Percentiles rank a stretch among this genome's conserved stretches.
Evolutionary conservation across 2,329 filamentous ascomycete species (phyloP).

Genomic region (Cadophora malorum): DNA sequence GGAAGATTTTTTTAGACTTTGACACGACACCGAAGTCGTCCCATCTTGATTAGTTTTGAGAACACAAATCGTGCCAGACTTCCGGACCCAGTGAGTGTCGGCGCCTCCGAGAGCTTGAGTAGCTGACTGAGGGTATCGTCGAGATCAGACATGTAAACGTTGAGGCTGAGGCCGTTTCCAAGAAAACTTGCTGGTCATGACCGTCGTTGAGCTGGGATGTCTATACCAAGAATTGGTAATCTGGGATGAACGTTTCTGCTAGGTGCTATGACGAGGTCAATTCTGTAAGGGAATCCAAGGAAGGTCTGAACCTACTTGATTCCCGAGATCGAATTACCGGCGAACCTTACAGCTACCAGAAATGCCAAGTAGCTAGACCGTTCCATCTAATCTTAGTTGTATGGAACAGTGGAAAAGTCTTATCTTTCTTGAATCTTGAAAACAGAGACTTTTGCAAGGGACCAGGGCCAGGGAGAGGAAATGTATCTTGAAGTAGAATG

Average conservation of each 20-base stretch:
- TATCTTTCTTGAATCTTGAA: not conserved
- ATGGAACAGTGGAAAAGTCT: not conserved
- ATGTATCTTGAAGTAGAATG: not conserved
- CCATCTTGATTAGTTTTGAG: conserved; percentile 2
- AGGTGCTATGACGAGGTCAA: not conserved
- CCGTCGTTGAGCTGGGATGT: not conserved
- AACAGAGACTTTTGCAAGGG: not conserved
- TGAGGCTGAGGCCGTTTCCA: conserved; percentile 1
- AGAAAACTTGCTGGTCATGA: not conserved
- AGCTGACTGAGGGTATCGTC: not conserved
- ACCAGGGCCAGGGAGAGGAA: not conserved
- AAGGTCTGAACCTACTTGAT: not conserved
- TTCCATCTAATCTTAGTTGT: conserved; percentile 9
- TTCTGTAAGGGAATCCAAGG: not conserved
- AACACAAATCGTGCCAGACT: not conserved
- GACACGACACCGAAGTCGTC: not conserved
- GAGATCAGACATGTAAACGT: not conserved
- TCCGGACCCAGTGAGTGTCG: not conserved
- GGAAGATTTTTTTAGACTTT: conserved; percentile 4
- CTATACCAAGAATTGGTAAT: not conserved
- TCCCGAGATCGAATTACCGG: conserved; percentile 3
- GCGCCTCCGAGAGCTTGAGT: not conserved
- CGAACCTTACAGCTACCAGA: not conserved
- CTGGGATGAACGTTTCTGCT: conserved; percentile 4
- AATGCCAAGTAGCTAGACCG: conserved; percentile 8